These are phyloP conservation scores for Setaria viridis DNA, from an alignment of 202 grass and related monocot genomes.

Conservation along the genomic window DNA sequence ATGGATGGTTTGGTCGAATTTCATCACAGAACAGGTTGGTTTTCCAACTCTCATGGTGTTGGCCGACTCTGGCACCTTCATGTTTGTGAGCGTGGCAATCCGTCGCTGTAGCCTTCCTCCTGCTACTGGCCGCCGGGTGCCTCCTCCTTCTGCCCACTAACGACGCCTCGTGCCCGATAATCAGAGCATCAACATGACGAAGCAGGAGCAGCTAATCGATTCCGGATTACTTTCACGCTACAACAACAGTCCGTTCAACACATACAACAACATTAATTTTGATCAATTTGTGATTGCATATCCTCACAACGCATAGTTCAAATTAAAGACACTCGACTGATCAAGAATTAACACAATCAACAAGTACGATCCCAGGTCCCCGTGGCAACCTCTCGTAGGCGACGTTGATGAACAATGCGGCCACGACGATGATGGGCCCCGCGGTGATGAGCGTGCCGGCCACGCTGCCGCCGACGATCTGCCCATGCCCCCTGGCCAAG, in stretches of 20 bases:
- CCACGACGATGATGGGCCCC: slow-evolving; percentile 83
- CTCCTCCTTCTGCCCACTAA: no score
- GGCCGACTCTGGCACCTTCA: no score
- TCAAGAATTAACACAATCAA: slow-evolving; percentile 50
- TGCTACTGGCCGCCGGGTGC: no score
- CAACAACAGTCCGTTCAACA: not conserved
- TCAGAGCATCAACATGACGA: no score
- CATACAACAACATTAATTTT: not conserved
- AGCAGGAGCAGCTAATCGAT: no score
- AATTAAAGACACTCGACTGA: slow-evolving; percentile 36
- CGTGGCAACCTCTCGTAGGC: slow-evolving; percentile 91
- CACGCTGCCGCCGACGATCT: slow-evolving; percentile 86
- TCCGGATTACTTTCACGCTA: no score
- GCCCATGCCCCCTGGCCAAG: slow-evolving; percentile 73
- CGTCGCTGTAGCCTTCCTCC: no score
- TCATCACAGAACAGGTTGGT: no score
- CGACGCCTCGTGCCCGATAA: no score
- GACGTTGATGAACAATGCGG: slow-evolving; percentile 96
- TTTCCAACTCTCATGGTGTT: no score
- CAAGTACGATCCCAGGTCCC: slow-evolving; percentile 27
- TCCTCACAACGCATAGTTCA: slow-evolving; percentile 44
- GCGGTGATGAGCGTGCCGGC: slow-evolving; percentile 77
- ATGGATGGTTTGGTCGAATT: no score
- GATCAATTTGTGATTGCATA: slow-evolving; percentile 59
- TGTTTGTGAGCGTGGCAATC: no score